Percentiles rank a stretch among this genome's conserved stretches.
Evolutionary conservation across 306 rosid genomes (phyloP).

Genomic region (Geum urbanum): DNA sequence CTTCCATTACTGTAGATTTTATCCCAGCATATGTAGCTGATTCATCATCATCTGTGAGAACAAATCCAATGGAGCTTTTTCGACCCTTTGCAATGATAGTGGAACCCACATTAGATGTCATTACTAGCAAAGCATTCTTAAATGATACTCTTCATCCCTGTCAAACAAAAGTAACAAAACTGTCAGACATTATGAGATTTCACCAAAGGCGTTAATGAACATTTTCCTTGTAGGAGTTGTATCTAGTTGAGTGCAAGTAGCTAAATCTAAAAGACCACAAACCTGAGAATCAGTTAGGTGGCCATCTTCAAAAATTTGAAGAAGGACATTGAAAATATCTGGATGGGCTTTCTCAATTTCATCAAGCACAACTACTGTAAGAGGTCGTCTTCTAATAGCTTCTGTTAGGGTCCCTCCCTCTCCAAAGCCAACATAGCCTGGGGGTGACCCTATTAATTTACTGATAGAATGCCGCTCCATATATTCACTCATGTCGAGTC

Average conservation of each 20-base stretch:
- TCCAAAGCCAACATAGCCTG: conserved; percentile 90
- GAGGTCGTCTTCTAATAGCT: conserved; percentile 85
- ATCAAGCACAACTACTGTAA: conserved; percentile 70
- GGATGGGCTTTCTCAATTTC: conserved; percentile 98
- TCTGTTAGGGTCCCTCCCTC: conserved; percentile 85
- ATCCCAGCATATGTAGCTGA: conserved; percentile 57
- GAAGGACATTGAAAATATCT: conserved; percentile 83
- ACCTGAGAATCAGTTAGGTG: conserved; percentile 97
- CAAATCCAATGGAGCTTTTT: conserved; percentile 61
- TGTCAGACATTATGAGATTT: conserved; percentile 22
- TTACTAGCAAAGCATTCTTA: conserved; percentile 78
- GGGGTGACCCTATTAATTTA: conserved; percentile 90
- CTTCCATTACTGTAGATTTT: conserved; percentile 74
- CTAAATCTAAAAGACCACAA: conserved; percentile 17
- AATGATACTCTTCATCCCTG: conserved; percentile 87
- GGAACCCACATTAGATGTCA: conserved; percentile 95
- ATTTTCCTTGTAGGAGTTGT: background rate
- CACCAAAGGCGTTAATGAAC: background rate
- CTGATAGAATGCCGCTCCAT: conserved; percentile 95
- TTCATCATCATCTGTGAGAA: conserved; percentile 55
- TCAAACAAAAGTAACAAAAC: conserved; percentile 29
- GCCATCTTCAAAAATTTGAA: conserved; percentile 81
- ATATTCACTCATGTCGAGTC: conserved; percentile 93
- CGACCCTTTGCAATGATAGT: conserved; percentile 76
- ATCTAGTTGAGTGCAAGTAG: background rate